Percentiles rank a stretch among this genome's conserved stretches.
These are phyloP conservation scores for Trichoderma sp. DNA, from an alignment of 2,329 filamentous ascomycete genomes.

Conservation along the genomic window DNA sequence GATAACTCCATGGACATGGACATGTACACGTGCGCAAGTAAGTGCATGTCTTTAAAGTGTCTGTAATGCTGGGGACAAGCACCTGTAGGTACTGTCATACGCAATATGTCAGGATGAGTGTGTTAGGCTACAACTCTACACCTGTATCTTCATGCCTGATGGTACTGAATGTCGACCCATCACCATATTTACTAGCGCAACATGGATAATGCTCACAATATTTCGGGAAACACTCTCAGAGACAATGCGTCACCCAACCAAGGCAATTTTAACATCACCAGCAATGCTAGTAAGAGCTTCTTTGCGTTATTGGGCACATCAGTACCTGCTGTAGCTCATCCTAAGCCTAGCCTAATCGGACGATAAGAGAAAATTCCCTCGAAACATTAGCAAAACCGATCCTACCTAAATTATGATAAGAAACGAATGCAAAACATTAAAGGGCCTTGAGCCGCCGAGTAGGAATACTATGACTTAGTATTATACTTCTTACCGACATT, in stretches of 20 bases:
- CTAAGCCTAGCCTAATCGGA: background rate
- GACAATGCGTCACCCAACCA: background rate
- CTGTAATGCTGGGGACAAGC: no score
- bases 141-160: background rate
- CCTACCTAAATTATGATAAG: background rate
- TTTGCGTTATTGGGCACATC: no score
- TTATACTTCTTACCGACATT: no score
- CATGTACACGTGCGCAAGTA: background rate
- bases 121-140: background rate
- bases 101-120: background rate
- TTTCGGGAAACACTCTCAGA: background rate
- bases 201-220: background rate
- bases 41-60: no score
- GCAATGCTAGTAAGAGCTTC: background rate
- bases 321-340: background rate
- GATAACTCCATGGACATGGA: background rate
- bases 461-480: no score
- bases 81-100: background rate
- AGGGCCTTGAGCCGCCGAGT: background rate
- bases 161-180: background rate
- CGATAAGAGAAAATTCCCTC: background rate
- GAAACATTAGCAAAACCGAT: background rate
- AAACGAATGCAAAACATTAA: background rate
- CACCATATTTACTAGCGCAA: background rate
- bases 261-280: background rate